A percentile compares a stretch with the other conserved stretches of the same genome.
phyloP scores from a whole-genome alignment of 2,329 filamentous ascomycete genomes.

The Furcasterigmium sp. region DNA sequence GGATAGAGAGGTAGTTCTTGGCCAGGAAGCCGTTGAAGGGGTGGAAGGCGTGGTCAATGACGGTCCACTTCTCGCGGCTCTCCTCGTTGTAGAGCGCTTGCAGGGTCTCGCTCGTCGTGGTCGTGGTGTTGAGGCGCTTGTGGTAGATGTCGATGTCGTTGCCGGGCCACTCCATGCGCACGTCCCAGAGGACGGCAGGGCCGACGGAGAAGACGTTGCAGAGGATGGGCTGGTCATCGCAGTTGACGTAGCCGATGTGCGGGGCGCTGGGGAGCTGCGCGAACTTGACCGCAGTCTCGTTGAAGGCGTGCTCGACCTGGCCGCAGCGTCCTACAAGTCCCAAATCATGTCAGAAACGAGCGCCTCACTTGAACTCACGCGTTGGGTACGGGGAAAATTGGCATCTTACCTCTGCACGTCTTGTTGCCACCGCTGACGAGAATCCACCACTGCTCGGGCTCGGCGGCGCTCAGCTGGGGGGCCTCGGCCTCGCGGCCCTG shows the following conservation, averaged over 20 bases:
- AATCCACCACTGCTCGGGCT: slow-evolving; percentile 72
- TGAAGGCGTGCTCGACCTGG: slow-evolving; percentile 58
- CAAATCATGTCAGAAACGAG: slow-evolving; percentile 1
- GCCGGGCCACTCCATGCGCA: slow-evolving; percentile 61
- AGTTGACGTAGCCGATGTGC: slow-evolving; percentile 66
- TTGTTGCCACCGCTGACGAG: slow-evolving; percentile 71
- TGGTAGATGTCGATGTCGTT: slow-evolving; percentile 59
- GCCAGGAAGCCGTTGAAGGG: slow-evolving; percentile 67
- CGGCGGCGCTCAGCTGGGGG: slow-evolving; percentile 24
- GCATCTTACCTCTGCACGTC: slow-evolving; percentile 61
- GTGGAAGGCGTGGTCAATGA: slow-evolving; percentile 64
- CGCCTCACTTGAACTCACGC: neutral
- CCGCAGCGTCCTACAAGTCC: slow-evolving; percentile 57
- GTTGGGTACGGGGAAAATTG: neutral
- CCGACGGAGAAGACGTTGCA: slow-evolving; percentile 69
- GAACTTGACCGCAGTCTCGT: slow-evolving; percentile 61
- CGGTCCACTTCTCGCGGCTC: slow-evolving; percentile 35
- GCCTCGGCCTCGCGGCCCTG: slow-evolving; percentile 47
- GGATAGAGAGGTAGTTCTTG: slow-evolving; percentile 55
- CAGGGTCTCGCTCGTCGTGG: slow-evolving; percentile 59
- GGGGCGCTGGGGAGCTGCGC: slow-evolving; percentile 56
- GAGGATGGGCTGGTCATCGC: slow-evolving; percentile 67
- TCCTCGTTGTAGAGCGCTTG: slow-evolving; percentile 48
- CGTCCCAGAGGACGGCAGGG: slow-evolving; percentile 60
- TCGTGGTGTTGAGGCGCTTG: slow-evolving; percentile 65